Evolutionary conservation across 805 yeast genomes (phyloP).

Genomic region (Ogataea methanolica): DNA sequence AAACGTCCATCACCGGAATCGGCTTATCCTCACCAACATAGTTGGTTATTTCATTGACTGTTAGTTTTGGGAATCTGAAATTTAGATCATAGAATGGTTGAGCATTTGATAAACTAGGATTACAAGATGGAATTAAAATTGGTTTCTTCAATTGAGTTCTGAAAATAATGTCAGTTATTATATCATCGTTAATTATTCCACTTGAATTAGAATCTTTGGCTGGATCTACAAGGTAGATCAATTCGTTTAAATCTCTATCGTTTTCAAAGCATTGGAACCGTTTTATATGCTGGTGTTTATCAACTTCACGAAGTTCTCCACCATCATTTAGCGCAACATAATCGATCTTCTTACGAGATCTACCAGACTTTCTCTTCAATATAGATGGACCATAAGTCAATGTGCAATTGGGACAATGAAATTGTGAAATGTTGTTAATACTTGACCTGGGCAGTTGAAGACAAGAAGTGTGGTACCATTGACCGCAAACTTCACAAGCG

Average conservation of each 20-base stretch:
- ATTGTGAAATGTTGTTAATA: constrained; percentile 37
- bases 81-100: constrained; percentile 8
- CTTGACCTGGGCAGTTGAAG: constrained; percentile 33
- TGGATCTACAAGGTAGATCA: constrained; percentile 27
- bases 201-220: constrained; percentile 8
- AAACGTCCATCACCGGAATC: constrained; percentile 85
- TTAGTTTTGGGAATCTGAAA: constrained; percentile 45
- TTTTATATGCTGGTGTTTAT: constrained; percentile 55
- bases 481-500: constrained; percentile 49
- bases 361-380: constrained; percentile 46
- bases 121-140: constrained; percentile 27
- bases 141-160: constrained; percentile 28
- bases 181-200: constrained; percentile 23
- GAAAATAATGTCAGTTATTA: constrained; percentile 19
- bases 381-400: constrained; percentile 44
- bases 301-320: constrained; percentile 43
- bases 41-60: constrained; percentile 52
- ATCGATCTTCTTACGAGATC: constrained; percentile 58
- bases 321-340: constrained; percentile 80
- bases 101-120: constrained; percentile 9
- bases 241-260: constrained; percentile 20
- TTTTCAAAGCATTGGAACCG: constrained; percentile 29
- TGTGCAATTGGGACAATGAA: constrained; percentile 52
- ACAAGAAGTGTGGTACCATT: constrained; percentile 55
- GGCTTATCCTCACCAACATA: constrained; percentile 57